Conservation (phyloP, 2,329 filamentous ascomycete genomes). For the Fusarium liriodendri region DNA sequence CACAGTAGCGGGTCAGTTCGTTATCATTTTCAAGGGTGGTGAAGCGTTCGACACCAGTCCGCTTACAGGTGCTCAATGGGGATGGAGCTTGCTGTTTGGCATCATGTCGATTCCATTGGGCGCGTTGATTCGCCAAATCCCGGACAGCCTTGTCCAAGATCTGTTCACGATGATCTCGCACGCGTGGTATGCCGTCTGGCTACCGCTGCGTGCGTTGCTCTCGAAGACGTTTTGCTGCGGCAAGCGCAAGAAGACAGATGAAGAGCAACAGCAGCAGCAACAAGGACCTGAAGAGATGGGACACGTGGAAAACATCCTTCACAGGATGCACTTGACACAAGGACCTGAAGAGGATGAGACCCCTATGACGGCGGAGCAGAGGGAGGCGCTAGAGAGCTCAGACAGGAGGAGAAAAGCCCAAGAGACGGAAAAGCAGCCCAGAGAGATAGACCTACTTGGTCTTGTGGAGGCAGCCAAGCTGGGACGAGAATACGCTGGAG, state of each 20-base stretch:
- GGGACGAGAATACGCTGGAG: constrained; percentile 40
- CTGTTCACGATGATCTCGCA: constrained; percentile 35
- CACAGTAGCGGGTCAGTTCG: constrained; percentile 76
- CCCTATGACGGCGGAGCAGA: constrained; percentile 39
- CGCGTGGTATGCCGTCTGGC: constrained; percentile 21
- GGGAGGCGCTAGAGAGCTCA: constrained; percentile 37
- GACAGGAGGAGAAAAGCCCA: constrained; percentile 22
- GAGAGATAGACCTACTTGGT: constrained; percentile 46
- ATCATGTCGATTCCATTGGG: constrained; percentile 73
- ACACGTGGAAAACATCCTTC: constrained; percentile 39
- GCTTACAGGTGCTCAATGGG: constrained; percentile 76
- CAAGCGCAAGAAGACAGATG: constrained; percentile 38
- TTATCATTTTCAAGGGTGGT: constrained; percentile 79
- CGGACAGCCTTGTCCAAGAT: constrained; percentile 48
- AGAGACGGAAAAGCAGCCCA: constrained; percentile 29
- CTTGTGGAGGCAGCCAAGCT: constrained; percentile 48
- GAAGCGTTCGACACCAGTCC: constrained; percentile 72
- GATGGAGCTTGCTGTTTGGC: constrained; percentile 75
- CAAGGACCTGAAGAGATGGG: constrained; percentile 38
- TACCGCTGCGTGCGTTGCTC: constrained; percentile 23
- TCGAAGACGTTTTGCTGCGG: constrained; percentile 29
- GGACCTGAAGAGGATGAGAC: constrained; percentile 30
- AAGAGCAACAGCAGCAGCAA: constrained; percentile 30
- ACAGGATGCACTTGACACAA: constrained; percentile 32
- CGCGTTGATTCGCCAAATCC: constrained; percentile 55